phyloP scores from a whole-genome alignment of 73 alveolate genomes.

The Symbiodinium pilosum region DNA sequence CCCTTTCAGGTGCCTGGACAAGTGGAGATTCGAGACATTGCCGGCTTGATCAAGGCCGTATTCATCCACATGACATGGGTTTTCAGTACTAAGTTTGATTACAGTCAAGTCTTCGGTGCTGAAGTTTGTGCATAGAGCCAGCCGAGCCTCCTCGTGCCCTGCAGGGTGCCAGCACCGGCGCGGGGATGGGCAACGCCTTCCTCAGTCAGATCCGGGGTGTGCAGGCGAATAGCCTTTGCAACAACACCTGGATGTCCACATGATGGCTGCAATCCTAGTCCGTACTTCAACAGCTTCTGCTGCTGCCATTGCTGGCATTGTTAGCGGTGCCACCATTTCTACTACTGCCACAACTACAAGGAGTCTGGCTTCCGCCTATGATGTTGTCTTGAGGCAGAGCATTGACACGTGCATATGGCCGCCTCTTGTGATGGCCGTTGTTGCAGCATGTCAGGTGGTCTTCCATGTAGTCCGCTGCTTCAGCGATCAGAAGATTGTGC shows the following conservation, averaged over 20 bases:
- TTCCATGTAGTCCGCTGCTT: slow-evolving; percentile 95
- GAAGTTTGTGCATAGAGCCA: no score
- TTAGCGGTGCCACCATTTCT: no score
- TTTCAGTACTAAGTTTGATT: no score
- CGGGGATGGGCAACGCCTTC: slow-evolving; percentile 99
- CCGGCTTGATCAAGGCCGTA: slow-evolving; percentile 97
- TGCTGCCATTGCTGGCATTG: not conserved
- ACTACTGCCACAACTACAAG: no score
- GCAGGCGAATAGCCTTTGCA: slow-evolving; percentile 99
- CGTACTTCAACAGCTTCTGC: not conserved
- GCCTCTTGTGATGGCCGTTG: no score
- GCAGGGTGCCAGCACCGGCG: slow-evolving; percentile 99
- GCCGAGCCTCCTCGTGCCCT: no score
- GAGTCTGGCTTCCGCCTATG: no score
- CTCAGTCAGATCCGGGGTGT: slow-evolving; percentile 99
- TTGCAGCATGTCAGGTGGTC: slow-evolving; percentile 51
- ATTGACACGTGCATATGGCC: no score
- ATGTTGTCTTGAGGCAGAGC: no score
- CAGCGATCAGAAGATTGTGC: slow-evolving; percentile 56
- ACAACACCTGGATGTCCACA: no score
- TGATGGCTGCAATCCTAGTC: not conserved
- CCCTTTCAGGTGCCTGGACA: slow-evolving; percentile 96
- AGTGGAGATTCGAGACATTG: slow-evolving; percentile 97
- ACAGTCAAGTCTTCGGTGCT: no score
- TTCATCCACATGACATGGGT: no score